Conservation (phyloP, 2,329 filamentous ascomycete genomes). For the Knoxdaviesia capensis region DNA sequence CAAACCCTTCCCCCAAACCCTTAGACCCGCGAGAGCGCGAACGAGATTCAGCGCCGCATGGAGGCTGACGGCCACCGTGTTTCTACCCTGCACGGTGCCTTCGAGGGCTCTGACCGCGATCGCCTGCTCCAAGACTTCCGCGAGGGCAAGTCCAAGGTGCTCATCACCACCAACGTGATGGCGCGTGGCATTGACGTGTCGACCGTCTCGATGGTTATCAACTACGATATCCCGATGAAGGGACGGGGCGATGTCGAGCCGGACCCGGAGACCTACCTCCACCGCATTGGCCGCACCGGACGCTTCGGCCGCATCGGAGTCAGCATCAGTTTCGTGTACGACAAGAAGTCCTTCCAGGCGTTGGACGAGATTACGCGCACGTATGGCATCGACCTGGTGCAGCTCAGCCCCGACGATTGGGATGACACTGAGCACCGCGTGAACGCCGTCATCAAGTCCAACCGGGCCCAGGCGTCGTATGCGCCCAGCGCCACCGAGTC, state of each 20-base stretch:
- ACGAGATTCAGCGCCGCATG: constrained; percentile 73
- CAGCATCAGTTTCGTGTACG: constrained; percentile 84
- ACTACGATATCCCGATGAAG: constrained; percentile 75
- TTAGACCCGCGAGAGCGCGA: constrained; percentile 69
- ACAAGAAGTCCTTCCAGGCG: constrained; percentile 60
- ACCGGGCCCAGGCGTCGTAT: constrained; percentile 34
- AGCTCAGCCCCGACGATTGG: constrained; percentile 75
- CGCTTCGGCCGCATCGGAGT: constrained; percentile 94
- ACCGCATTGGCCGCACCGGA: constrained; percentile 91
- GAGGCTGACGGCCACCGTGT: constrained; percentile 77
- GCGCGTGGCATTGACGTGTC: constrained; percentile 86
- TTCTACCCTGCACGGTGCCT: constrained; percentile 70
- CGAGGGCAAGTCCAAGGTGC: constrained; percentile 70
- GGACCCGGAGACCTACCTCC: constrained; percentile 88
- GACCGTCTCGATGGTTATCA: constrained; percentile 93
- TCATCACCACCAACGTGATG: constrained; percentile 94
- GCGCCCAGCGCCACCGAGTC: constrained; percentile 24
- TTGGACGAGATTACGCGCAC: constrained; percentile 61
- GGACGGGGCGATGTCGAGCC: constrained; percentile 60
- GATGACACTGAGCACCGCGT: constrained; percentile 71
- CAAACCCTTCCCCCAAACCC: not conserved
- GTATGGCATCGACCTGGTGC: constrained; percentile 64
- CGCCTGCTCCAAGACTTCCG: constrained; percentile 73
- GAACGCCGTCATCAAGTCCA: constrained; percentile 61
- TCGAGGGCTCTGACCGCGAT: constrained; percentile 71